A percentile compares a stretch with the other conserved stretches of the same genome.
These are phyloP conservation scores for Ballota nigra DNA, from an alignment of 257 asterid genomes.

Conservation along the genomic window DNA sequence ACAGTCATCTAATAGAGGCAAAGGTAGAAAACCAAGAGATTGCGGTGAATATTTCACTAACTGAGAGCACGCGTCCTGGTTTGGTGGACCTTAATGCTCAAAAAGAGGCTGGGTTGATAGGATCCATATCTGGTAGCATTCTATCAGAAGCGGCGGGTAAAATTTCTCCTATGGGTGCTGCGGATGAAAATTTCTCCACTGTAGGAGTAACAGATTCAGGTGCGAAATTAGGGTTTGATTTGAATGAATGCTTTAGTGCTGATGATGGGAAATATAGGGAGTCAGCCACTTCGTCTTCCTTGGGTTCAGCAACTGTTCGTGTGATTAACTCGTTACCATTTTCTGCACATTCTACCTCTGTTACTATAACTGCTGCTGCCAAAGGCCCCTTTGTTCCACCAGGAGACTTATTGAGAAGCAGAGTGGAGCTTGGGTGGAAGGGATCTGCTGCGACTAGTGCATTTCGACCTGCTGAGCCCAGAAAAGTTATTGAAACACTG, in stretches of 20 bases:
- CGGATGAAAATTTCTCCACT: not conserved
- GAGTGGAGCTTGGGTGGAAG: conserved; percentile 88
- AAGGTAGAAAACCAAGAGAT: conserved; percentile 32
- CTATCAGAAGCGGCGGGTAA: conserved; percentile 30
- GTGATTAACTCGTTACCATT: conserved; percentile 31
- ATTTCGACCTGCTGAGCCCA: conserved; percentile 97
- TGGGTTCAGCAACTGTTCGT: conserved; percentile 38
- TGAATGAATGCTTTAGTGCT: conserved; percentile 65
- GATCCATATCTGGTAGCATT: conserved; percentile 24
- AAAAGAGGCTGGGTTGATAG: conserved; percentile 26
- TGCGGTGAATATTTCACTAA: conserved; percentile 20
- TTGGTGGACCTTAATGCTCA: conserved; percentile 11
- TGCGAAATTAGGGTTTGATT: conserved; percentile 62
- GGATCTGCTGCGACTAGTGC: conserved; percentile 99
- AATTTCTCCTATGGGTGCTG: conserved; percentile 12
- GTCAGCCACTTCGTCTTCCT: conserved; percentile 24
- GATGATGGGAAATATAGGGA: conserved; percentile 81
- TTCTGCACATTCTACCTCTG: conserved; percentile 55
- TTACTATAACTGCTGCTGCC: conserved; percentile 88
- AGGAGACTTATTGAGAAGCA: conserved; percentile 73
- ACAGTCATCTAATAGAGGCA: conserved; percentile 26
- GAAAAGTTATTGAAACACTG: conserved; percentile 55
- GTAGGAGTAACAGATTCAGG: conserved; percentile 28
- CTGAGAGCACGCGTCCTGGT: conserved; percentile 24
- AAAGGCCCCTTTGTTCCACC: conserved; percentile 85